Evolutionary conservation across 2,329 filamentous ascomycete species (phyloP), one percentile per base, ranked within the genome.

Genomic region (Stromatinia cepivora): DNA sequence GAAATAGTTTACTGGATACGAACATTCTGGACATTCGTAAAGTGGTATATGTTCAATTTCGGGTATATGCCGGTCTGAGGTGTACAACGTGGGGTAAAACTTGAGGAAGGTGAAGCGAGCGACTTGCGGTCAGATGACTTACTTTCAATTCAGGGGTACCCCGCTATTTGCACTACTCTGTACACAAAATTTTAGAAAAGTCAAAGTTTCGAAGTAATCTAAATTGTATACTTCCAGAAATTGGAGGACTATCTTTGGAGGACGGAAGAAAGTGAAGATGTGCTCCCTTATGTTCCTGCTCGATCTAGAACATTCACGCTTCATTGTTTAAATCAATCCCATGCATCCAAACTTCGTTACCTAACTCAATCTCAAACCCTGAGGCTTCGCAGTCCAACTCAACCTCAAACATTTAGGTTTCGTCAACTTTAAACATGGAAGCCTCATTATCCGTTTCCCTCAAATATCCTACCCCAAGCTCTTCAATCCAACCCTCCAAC

Each of bases 61-160:
- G 28, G 45, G 42, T 61, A 31, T 61, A 46, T 66, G 34, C 48
- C 28, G 63, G 50, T 57, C 13, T 45, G 28, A 56, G 25, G 31
- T 56, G 63, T 66, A 34, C 52, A 66, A 57, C 31, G 50, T 54
- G 50, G 50, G 46, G 42, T 15, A 62, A 17, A 3, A 15, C 11
- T 6, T 9, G 42, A 62, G 45, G 42, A 48, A 62, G 58, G 58
- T 62, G 28, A 62, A 48, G 58, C 58, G 58, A 61, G 15, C 5
- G 28, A 61, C 13, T 13, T 8, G 52, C 20, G 11, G 42, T 48
- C 58, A 42, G 42, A 11, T 62, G 28, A 62, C 58, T 48, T 62
- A 20, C 58, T 62, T 61, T 62, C 28, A 48, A 22, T 10, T 20
- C 28, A 34, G 58, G 28, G 42, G 25, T 46, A 31, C 42, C 42